These are phyloP conservation scores for Scedosporium minutisporum DNA, from an alignment of 2,329 filamentous ascomycete genomes.

Conservation along the genomic window DNA sequence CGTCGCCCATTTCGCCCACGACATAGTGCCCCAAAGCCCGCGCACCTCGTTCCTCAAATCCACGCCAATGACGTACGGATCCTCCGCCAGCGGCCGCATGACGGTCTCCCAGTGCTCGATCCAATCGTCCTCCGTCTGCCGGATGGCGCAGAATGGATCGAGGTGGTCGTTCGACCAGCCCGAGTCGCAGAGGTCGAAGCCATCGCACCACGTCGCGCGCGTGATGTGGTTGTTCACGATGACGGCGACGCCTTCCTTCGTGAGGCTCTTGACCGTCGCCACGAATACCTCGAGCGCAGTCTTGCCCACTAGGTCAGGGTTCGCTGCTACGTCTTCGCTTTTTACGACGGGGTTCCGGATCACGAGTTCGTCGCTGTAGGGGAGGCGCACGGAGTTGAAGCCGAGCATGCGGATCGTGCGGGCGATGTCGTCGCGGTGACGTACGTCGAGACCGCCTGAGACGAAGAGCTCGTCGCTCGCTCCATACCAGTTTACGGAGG, in stretches of 20 bases:
- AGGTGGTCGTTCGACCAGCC: slow-evolving; percentile 58
- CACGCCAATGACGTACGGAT: slow-evolving; percentile 54
- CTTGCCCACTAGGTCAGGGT: slow-evolving; percentile 47
- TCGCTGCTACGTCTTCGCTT: slow-evolving; percentile 41
- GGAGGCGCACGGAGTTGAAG: slow-evolving; percentile 61
- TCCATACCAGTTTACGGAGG: slow-evolving; percentile 63
- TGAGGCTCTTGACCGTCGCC: slow-evolving; percentile 49
- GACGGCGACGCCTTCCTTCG: slow-evolving; percentile 52
- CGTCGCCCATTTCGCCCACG: slow-evolving; percentile 53
- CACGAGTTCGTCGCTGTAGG: slow-evolving; percentile 62
- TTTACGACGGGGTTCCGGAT: slow-evolving; percentile 46
- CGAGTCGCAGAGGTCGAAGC: slow-evolving; percentile 56
- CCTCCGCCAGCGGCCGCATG: slow-evolving; percentile 48
- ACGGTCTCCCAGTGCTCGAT: slow-evolving; percentile 56
- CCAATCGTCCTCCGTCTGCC: slow-evolving; percentile 56
- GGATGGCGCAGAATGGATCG: slow-evolving; percentile 47
- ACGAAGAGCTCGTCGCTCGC: slow-evolving; percentile 58
- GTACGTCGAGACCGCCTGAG: slow-evolving; percentile 52
- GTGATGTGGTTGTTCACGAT: slow-evolving; percentile 66
- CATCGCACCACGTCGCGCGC: slow-evolving; percentile 59
- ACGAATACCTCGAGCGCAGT: slow-evolving; percentile 52
- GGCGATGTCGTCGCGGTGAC: slow-evolving; percentile 52
- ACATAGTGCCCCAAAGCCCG: slow-evolving; percentile 59
- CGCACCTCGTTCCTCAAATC: slow-evolving; percentile 62
- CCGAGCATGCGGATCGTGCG: slow-evolving; percentile 49